Conservation (phyloP, 2,329 filamentous ascomycete genomes). For the Colletotrichum simmondsii region DNA sequence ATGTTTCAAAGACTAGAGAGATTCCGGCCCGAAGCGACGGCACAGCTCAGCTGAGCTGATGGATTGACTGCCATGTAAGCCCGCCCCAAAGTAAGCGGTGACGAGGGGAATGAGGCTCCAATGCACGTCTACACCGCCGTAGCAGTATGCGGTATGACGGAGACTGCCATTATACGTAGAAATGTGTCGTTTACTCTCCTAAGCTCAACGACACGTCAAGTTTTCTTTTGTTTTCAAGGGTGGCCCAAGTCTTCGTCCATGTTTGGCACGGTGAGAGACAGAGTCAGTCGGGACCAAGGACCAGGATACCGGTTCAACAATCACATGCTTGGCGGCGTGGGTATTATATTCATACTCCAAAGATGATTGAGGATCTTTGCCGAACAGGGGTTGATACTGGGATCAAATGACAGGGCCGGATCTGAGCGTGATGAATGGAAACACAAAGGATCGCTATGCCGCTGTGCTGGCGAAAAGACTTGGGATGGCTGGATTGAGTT, state of each 20-base stretch:
- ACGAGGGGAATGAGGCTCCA: background rate
- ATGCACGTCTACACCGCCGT: background rate
- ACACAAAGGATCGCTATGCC: background rate
- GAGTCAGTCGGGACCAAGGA: conserved; percentile 1
- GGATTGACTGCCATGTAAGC: background rate
- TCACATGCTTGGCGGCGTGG: conserved; percentile 16
- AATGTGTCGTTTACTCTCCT: background rate
- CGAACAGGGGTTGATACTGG: background rate
- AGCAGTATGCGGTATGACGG: background rate
- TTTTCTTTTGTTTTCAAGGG: conserved; percentile 10
- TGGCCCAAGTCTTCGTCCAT: background rate
- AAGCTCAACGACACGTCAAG: background rate
- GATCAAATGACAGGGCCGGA: background rate
- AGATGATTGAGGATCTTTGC: background rate
- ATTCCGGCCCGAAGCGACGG: background rate
- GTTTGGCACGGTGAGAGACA: background rate
- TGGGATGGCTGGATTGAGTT: conserved; percentile 22
- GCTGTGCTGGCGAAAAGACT: background rate
- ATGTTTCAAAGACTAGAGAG: background rate
- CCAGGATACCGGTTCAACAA: background rate
- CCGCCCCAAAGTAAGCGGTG: background rate
- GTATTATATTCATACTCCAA: background rate
- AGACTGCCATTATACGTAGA: background rate
- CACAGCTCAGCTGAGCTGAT: background rate
- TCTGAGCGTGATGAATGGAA: background rate